phyloP scores from a whole-genome alignment of 2,329 filamentous ascomycete species.

The Colletotrichum tropicale region DNA sequence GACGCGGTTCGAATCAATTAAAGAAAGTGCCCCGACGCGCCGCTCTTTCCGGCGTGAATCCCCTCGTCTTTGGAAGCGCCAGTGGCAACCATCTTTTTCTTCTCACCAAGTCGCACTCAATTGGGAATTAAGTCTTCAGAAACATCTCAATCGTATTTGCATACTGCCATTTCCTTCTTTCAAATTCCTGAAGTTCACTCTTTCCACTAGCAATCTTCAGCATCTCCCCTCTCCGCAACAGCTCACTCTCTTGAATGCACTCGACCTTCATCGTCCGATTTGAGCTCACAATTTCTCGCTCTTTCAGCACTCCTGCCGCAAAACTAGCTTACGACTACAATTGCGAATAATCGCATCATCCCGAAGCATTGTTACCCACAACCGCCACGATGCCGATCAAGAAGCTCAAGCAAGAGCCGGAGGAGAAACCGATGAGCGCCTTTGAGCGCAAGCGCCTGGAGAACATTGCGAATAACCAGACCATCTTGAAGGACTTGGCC shows the following conservation, averaged over 20 bases:
- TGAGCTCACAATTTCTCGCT: background rate
- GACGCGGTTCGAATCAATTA: slow-evolving; percentile 19
- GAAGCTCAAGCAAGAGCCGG: slow-evolving; percentile 43
- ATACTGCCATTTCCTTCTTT: background rate
- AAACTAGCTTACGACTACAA: no score
- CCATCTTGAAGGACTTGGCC: slow-evolving; percentile 77
- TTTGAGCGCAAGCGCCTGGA: slow-evolving; percentile 86
- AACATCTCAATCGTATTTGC: background rate
- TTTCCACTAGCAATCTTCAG: background rate
- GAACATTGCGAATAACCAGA: slow-evolving; percentile 87
- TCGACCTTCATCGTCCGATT: background rate
- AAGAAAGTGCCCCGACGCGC: background rate
- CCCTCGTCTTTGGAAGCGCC: background rate
- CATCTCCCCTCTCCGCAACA: rapidly evolving
- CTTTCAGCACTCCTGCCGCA: rapidly evolving
- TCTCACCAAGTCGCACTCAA: background rate
- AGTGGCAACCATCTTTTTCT: background rate
- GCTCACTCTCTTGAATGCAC: background rate
- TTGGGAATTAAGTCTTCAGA: rapidly evolving
- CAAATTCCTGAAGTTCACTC: background rate
- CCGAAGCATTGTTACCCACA: background rate
- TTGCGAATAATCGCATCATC: background rate
- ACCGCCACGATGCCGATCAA: slow-evolving; percentile 46
- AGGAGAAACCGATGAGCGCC: slow-evolving; percentile 67
- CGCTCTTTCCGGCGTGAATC: background rate